Conservation (phyloP, 2,329 filamentous ascomycete genomes). For the Fusarium sp. region DNA sequence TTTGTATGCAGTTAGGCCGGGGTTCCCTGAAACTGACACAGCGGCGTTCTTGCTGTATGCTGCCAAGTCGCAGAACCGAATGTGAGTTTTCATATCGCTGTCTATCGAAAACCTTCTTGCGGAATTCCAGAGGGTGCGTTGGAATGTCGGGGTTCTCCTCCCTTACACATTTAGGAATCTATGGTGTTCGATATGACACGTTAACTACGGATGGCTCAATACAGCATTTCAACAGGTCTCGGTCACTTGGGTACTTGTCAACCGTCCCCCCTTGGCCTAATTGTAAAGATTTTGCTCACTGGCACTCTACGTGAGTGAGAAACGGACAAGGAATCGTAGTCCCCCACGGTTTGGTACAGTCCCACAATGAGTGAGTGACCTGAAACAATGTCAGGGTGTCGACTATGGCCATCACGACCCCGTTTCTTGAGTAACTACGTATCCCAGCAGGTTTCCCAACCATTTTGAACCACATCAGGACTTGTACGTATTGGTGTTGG, state of each 20-base stretch:
- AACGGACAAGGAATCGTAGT: conserved; percentile 36
- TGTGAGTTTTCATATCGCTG: conserved; percentile 13
- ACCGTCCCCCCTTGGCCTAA: conserved; percentile 9
- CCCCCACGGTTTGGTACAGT: conserved; percentile 40
- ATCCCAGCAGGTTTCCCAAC: conserved; percentile 19
- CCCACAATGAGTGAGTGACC: conserved; percentile 43
- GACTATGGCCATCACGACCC: conserved; percentile 27
- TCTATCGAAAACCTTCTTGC: neutral
- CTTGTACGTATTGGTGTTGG: no score
- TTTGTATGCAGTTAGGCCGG: conserved; percentile 32
- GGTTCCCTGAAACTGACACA: conserved; percentile 45
- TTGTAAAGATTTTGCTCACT: neutral
- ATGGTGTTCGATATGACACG: neutral
- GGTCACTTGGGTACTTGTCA: neutral
- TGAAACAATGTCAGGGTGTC: conserved; percentile 48
- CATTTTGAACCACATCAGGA: conserved; percentile 11
- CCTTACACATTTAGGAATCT: conserved; percentile 25
- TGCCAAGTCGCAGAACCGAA: conserved; percentile 28
- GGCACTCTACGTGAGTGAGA: conserved; percentile 7
- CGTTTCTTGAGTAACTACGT: conserved; percentile 35
- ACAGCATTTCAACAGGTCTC: conserved; percentile 1
- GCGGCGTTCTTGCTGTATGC: conserved; percentile 31
- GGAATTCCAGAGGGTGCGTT: conserved; percentile 6
- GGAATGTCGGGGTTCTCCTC: conserved; percentile 18
- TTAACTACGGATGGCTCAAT: neutral